phyloP scores from a whole-genome alignment of 441 rosid genomes.

The Brassica balearica region DNA sequence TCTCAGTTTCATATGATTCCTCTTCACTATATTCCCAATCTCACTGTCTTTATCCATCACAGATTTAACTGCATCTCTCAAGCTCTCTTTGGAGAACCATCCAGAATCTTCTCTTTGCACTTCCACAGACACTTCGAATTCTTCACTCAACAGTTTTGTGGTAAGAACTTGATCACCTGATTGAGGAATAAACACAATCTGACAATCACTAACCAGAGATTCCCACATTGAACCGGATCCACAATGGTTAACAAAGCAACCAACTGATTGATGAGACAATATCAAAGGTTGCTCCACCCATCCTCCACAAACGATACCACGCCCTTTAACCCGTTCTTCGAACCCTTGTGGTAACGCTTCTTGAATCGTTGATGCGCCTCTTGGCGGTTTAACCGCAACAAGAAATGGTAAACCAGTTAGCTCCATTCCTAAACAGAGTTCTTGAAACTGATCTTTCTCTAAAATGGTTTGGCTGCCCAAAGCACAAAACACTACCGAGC shows the following conservation, averaged over 20 bases:
- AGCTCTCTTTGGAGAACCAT: conserved; percentile 1
- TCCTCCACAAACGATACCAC: neutral
- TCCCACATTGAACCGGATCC: conserved; percentile 7
- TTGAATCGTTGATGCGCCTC: neutral
- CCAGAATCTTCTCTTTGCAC: neutral
- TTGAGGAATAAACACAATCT: neutral
- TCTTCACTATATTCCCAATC: neutral
- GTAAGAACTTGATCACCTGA: neutral
- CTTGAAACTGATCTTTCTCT: neutral
- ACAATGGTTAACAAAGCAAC: neutral
- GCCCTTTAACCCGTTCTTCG: neutral
- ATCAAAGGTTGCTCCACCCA: conserved; percentile 4
- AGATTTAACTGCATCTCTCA: neutral
- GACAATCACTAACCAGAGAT: neutral
- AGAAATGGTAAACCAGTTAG: conserved; percentile 6
- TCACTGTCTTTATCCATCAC: conserved; percentile 1
- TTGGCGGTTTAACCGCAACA: neutral
- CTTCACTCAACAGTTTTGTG: neutral
- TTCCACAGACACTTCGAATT: neutral
- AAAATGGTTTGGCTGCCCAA: neutral
- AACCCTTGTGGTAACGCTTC: neutral
- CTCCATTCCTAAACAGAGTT: conserved; percentile 7
- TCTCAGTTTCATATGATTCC: neutral
- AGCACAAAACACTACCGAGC: neutral
- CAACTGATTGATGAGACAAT: conserved; percentile 1